Evolutionary conservation across 176 grass and related monocot species (phyloP), one percentile per base, ranked within the genome.

Genomic region (Eragrostis nindensis): DNA sequence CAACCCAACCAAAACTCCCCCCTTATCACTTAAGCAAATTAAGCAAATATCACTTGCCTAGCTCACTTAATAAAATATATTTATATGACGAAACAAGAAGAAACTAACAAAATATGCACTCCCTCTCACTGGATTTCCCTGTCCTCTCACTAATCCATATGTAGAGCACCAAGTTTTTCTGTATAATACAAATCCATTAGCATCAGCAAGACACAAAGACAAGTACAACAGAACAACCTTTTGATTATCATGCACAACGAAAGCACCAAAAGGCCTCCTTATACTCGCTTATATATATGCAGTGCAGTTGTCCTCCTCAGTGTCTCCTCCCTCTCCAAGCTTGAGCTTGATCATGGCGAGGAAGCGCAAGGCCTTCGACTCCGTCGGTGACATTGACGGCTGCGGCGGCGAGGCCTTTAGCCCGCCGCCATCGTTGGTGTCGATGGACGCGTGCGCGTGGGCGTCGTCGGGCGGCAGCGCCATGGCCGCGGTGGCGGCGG

Each of bases 301-400:
- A 54, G 21, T 56, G n/a, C 45, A 36, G 32, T 36, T 36, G 32
- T 40, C 64, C 24, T 39, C 21, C 18, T 60, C 9, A 2, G 68
- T 64, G 70, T 80, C 59, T 46, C 82, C 45, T 53, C 43, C 24
- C 10, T n/a, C n/a, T 67, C 14, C 26, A 50, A 22, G 42, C 17
- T 42, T 69, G 36, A 80, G 71, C 55, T 64, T 47, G 11, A 76
- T 71, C 46, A 86, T 89, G 87, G 78, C 66, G 66, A 39, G 67
- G 42, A 89, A 86, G 53, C 82, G 87, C 49, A 89, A 86, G 78
- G 57, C 82, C 27, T 40, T 57, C 2, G 82, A 85, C 62, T 22
- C 62, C 5, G 47, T 22, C 21, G 30, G 1, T 15, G 47, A 42
- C 3, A 22, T 50, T 4, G 84, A 80, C 5, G 8, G n/a, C n/a